phyloP scores from a whole-genome alignment of 148 eudicot genomes.

The Camellia lanceoleosa region DNA sequence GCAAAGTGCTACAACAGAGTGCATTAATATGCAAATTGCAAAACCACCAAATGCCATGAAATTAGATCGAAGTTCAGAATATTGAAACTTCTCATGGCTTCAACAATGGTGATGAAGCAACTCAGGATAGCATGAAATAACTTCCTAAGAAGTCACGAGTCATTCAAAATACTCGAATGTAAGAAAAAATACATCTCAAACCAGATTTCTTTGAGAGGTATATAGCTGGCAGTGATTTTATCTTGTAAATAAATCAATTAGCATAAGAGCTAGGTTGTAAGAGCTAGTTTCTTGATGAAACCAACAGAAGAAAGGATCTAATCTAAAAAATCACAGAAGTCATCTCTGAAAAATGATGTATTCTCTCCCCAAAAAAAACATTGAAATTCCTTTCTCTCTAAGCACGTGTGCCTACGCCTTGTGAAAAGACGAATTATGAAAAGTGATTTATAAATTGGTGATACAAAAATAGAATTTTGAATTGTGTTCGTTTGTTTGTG shows the following conservation, averaged over 20 bases:
- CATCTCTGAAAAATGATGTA: neutral
- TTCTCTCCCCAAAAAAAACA: too few species aligned
- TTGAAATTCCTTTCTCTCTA: neutral
- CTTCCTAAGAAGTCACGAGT: neutral
- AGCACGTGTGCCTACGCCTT: neutral
- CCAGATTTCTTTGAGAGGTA: neutral
- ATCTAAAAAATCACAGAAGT: neutral
- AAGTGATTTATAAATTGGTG: too few species aligned
- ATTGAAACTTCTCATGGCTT: neutral
- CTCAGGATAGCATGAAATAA: neutral
- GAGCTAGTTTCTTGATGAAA: too few species aligned
- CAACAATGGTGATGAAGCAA: neutral
- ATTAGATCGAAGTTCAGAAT: neutral
- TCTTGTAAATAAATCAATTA: too few species aligned
- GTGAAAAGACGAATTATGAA: neutral
- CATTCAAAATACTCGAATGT: neutral
- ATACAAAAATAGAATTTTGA: too few species aligned
- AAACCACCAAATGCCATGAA: neutral
- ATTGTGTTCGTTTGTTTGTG: too few species aligned
- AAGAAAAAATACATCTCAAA: neutral
- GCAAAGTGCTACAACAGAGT: neutral
- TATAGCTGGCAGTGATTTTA: too few species aligned
- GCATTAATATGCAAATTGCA: conserved; percentile 16
- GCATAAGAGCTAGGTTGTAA: too few species aligned
- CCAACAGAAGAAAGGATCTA: neutral